A percentile compares a stretch with the other conserved stretches of the same genome.
Evolutionary conservation across 2,329 filamentous ascomycete genomes (phyloP).

Genomic region (Fusarium liriodendri): DNA sequence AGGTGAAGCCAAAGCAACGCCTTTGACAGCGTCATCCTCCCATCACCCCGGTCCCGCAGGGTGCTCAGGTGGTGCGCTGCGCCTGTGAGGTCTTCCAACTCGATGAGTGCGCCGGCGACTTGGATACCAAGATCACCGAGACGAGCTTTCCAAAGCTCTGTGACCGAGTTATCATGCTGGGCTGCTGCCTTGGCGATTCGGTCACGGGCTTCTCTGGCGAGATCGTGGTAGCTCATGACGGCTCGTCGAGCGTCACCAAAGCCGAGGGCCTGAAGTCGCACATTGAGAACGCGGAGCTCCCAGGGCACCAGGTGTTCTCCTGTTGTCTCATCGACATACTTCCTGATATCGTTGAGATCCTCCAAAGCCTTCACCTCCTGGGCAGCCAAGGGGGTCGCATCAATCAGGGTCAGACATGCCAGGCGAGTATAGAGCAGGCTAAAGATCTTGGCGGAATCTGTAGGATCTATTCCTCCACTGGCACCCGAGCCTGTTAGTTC

Average conservation of each 20-base stretch:
- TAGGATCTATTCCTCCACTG: constrained; percentile 58
- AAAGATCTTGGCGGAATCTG: constrained; percentile 76
- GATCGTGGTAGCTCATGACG: constrained; percentile 90
- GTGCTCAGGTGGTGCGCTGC: constrained; percentile 78
- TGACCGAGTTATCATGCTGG: constrained; percentile 63
- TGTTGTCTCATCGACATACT: constrained; percentile 66
- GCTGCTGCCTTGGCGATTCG: constrained; percentile 62
- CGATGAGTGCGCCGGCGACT: constrained; percentile 75
- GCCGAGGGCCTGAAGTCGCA: constrained; percentile 86
- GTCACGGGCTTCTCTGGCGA: constrained; percentile 80
- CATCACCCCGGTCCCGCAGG: constrained; percentile 57
- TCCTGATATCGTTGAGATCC: constrained; percentile 66
- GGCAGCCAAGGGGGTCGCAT: constrained; percentile 75
- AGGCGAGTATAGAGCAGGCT: constrained; percentile 83
- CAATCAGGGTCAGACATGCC: constrained; percentile 83
- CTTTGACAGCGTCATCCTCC: constrained; percentile 59
- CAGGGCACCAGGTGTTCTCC: constrained; percentile 82
- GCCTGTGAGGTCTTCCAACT: constrained; percentile 89
- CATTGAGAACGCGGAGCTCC: constrained; percentile 84
- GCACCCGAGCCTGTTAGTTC: constrained; percentile 65
- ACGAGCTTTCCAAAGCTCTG: constrained; percentile 75
- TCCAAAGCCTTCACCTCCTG: constrained; percentile 74
- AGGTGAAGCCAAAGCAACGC: constrained; percentile 81
- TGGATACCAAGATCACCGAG: constrained; percentile 80
- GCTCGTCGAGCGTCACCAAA: constrained; percentile 86